phyloP scores from a whole-genome alignment of 83 land plant species.

The Thuja plicata region DNA sequence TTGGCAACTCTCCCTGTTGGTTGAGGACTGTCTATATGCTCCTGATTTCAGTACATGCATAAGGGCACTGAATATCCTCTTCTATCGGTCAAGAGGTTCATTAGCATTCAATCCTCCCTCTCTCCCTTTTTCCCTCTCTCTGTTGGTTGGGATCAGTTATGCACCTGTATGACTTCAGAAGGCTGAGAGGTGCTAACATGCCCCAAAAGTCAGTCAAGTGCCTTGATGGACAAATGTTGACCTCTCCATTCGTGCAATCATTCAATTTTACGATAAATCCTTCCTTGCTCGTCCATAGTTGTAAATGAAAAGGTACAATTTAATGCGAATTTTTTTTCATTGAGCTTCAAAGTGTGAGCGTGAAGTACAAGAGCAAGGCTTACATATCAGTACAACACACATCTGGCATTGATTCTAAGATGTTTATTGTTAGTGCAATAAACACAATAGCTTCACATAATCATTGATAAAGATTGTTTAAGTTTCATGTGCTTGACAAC shows the following conservation, averaged over 20 bases:
- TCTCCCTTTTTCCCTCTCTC: not conserved
- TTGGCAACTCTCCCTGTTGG: not conserved
- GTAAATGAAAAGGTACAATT: not conserved
- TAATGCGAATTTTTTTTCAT: not conserved
- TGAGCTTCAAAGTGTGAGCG: not conserved
- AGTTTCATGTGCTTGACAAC: not conserved
- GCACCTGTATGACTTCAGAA: not conserved
- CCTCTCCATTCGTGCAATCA: not conserved
- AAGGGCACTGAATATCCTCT: not conserved
- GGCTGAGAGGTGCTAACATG: not conserved
- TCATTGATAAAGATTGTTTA: not conserved
- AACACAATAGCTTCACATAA: not conserved
- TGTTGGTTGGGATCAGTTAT: not conserved
- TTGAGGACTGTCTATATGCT: not conserved
- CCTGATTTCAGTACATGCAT: not conserved
- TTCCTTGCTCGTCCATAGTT: not conserved
- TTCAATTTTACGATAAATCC: not conserved
- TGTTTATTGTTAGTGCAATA: not conserved
- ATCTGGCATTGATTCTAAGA: not conserved
- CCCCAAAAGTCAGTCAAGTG: not conserved
- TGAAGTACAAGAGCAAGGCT: not conserved
- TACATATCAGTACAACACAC: not conserved
- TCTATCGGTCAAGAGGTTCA: not conserved
- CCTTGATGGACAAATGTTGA: not conserved
- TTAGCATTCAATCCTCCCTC: not conserved